Base-by-base conservation (phyloP, 441 rosid genomes). In the Hura crepitans region DNA sequence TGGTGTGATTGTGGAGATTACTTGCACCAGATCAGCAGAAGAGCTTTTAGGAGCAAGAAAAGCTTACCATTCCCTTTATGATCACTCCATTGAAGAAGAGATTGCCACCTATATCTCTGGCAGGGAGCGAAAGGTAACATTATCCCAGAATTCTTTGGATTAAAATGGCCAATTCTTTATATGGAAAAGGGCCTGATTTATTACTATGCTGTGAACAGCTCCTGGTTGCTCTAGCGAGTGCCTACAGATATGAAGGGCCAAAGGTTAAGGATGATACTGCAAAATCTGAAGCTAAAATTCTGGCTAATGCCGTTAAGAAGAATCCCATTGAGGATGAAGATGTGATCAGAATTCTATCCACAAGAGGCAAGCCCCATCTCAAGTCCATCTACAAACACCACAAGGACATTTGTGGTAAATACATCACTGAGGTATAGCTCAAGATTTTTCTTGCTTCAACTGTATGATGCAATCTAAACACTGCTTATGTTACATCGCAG, bases 11-110 rank as follows among this genome's bases (percentile, higher is more conserved):
- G 86, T 87, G 8, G 97, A 93, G 83, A 78, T 89, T 0, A 85
- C 98, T 2, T 88, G 98, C 74, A 87, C 97, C 1, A 82, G 97
- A 68, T 83, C 98, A 25, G 76, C 98, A 0, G 86, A 88, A 2
- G 91, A 89, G 69, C 83, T 94, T 8, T 71, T 91, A 31, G 96
- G 96, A 50, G 96, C 93, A 30, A 85, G 97, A 31, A 91, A 78
- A 79, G 98, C 98, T 17, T 93, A 93, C 59, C 97, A 88, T 78
- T 91, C 96, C 50, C 96, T 93, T 54, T 91, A 81, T 17, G 89
- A 86, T 54, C 96, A 78, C 54, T 91, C 97, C 15, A 78, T 93
- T 23, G 97, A 93, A 75, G 97, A 94, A 78, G 88, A 94, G 39
- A 86, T 90, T 27, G 87, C 92, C 54, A 63, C 81, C 74, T 85